Evolutionary conservation across 176 grass and related monocot genomes (phyloP).

Genomic region (Saccharum officinarum): DNA sequence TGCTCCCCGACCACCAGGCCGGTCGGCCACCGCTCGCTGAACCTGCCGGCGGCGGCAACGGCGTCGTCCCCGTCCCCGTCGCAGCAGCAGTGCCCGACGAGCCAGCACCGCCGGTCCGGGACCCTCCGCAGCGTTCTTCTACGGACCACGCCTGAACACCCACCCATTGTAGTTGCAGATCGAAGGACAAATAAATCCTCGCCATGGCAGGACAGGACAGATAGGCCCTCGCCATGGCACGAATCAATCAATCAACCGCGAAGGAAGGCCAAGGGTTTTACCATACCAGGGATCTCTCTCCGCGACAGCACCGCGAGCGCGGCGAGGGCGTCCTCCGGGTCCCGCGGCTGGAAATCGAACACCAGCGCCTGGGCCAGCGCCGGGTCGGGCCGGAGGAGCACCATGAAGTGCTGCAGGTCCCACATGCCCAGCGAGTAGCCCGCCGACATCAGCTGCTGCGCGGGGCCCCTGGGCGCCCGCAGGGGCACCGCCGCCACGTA

Average conservation of each 20-base stretch:
- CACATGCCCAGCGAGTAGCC: conserved; percentile 55
- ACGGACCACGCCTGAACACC: conserved; percentile 63
- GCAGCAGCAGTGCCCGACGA: conserved; percentile 57
- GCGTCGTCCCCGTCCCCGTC: conserved; percentile 23
- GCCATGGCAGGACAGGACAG: not conserved
- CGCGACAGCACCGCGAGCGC: conserved; percentile 52
- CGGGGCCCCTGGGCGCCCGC: conserved; percentile 52
- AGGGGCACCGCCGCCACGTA: conserved; percentile 82
- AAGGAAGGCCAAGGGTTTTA: not conserved
- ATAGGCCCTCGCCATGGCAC: too few relatives aligned
- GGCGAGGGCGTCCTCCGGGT: conserved; percentile 64
- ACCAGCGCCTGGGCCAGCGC: conserved; percentile 44
- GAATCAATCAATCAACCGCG: not conserved
- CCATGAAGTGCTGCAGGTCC: conserved; percentile 84
- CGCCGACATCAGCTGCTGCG: conserved; percentile 58
- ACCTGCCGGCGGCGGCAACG: conserved; percentile 50
- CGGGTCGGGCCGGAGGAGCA: conserved; percentile 60
- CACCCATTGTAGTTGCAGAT: not conserved
- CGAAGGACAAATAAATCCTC: not conserved
- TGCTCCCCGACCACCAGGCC: conserved; percentile 69
- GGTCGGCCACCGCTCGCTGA: conserved; percentile 72
- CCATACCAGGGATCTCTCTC: conserved; percentile 57
- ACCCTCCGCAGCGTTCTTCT: conserved; percentile 49
- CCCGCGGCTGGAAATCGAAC: conserved; percentile 81
- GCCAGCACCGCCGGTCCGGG: conserved; percentile 69